A percentile compares a stretch with the other conserved stretches of the same genome.
These are phyloP conservation scores for Aspergillus carlsbadensis DNA, from an alignment of 495 filamentous ascomycete genomes.

Conservation along the genomic window DNA sequence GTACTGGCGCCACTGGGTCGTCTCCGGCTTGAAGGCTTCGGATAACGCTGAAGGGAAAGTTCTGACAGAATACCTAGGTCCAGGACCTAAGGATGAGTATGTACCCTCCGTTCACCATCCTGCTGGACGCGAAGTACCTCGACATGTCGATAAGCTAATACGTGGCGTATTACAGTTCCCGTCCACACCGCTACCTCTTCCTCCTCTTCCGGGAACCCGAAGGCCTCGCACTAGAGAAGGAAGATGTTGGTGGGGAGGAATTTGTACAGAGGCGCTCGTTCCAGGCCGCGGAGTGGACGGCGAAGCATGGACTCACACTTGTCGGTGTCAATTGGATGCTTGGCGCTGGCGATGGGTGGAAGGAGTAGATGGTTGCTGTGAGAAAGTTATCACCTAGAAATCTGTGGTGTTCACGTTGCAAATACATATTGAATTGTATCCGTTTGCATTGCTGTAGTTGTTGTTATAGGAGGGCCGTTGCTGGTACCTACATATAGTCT, in stretches of 20 bases:
- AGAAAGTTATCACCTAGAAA: too few relatives aligned
- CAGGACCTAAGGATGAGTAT: constrained; percentile 22
- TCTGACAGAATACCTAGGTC: constrained; percentile 21
- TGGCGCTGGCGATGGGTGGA: constrained; percentile 21
- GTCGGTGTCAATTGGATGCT: constrained; percentile 21
- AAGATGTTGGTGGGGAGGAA: constrained; percentile 21
- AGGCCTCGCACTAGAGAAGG: constrained; percentile 6
- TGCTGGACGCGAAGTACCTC: too few relatives aligned
- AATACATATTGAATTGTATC: too few relatives aligned
- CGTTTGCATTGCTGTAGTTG: too few relatives aligned
- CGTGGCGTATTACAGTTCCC: not conserved
- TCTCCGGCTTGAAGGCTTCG: constrained; percentile 1
- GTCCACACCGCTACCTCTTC: constrained; percentile 19
- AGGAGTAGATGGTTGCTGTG: too few relatives aligned
- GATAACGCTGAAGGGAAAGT: not conserved
- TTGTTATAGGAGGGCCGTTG: too few relatives aligned
- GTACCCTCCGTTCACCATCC: not conserved
- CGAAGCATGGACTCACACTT: constrained; percentile 10
- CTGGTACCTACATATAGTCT: too few relatives aligned
- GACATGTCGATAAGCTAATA: too few relatives aligned
- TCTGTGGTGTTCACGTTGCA: too few relatives aligned
- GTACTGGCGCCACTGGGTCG: constrained; percentile 22
- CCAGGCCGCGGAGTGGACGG: constrained; percentile 13
- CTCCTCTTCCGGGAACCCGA: constrained; percentile 17
- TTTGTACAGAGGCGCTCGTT: constrained; percentile 19